Conservation (phyloP, 495 filamentous ascomycete genomes). For the Hyphodiscus hymeniophilus region DNA sequence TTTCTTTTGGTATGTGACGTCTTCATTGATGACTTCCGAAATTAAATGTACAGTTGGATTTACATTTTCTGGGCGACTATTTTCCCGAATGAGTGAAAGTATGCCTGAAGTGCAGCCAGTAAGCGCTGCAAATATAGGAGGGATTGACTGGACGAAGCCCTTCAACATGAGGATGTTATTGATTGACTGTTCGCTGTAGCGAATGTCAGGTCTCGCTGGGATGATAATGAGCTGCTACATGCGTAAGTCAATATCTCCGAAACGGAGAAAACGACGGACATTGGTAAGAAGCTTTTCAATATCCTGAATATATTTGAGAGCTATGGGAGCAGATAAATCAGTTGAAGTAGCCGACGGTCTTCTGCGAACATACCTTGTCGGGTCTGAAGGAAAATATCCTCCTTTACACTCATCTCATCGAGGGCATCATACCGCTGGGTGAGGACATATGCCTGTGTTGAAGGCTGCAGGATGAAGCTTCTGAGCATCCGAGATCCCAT, state of each 20-base stretch:
- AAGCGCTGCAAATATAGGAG: conserved; percentile 60
- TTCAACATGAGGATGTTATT: conserved; percentile 88
- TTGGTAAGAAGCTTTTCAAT: conserved; percentile 57
- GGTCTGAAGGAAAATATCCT: conserved; percentile 78
- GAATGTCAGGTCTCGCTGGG: conserved; percentile 54
- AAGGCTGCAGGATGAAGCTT: conserved; percentile 83
- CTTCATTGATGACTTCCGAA: conserved; percentile 65
- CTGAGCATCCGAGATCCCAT: conserved; percentile 80
- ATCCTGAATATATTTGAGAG: conserved; percentile 66
- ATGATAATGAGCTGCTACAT: conserved; percentile 42
- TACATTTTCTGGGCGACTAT: conserved; percentile 56
- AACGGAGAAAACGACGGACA: conserved; percentile 27
- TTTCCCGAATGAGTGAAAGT: conserved; percentile 55
- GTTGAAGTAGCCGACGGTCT: not conserved
- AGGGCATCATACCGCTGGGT: conserved; percentile 70
- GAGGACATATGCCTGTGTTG: conserved; percentile 55
- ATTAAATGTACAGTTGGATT: conserved; percentile 56
- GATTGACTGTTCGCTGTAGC: conserved; percentile 67
- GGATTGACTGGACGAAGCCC: conserved; percentile 61
- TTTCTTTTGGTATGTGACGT: conserved; percentile 66
- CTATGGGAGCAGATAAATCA: conserved; percentile 29
- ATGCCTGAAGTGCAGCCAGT: conserved; percentile 55
- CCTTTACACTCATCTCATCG: conserved; percentile 73
- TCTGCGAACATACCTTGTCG: conserved; percentile 43
- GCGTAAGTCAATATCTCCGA: conserved; percentile 10